Conservation (phyloP, 805 yeast species). For the Kregervanrija delftensis region DNA sequence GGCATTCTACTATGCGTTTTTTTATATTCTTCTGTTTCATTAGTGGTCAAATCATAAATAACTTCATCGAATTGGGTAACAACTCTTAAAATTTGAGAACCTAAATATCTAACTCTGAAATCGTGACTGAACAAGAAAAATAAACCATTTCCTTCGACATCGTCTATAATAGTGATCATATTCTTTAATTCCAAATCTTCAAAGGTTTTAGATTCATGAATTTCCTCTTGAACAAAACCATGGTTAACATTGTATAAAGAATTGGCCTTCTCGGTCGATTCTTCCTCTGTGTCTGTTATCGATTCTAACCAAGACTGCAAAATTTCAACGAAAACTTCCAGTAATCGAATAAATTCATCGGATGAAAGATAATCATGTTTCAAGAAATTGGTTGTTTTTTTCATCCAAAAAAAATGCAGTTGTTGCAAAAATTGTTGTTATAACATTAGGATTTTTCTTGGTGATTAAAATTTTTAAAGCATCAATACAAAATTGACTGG, state of each 20-base stretch:
- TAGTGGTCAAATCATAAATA: slow-evolving; percentile 41
- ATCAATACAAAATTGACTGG: slow-evolving; percentile 55
- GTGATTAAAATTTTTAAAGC: slow-evolving; percentile 64
- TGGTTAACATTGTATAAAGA: slow-evolving; percentile 30
- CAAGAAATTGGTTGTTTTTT: slow-evolving; percentile 48
- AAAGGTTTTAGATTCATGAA: slow-evolving; percentile 37
- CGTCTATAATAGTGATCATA: slow-evolving; percentile 81
- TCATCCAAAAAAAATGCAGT: slow-evolving; percentile 75
- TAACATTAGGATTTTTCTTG: slow-evolving; percentile 58
- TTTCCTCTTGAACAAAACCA: slow-evolving; percentile 30
- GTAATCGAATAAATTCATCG: slow-evolving; percentile 47
- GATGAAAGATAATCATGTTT: slow-evolving; percentile 56
- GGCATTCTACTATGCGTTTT: slow-evolving; percentile 48
- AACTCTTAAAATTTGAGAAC: slow-evolving; percentile 64
- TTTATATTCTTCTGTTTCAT: slow-evolving; percentile 13
- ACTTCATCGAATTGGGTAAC: slow-evolving; percentile 87
- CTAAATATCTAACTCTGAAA: slow-evolving; percentile 63
- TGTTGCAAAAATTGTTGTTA: slow-evolving; percentile 71
- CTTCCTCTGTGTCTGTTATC: slow-evolving; percentile 33
- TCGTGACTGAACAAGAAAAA: slow-evolving; percentile 90
- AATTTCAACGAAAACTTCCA: slow-evolving; percentile 71
- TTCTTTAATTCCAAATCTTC: slow-evolving; percentile 73
- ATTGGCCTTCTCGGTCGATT: slow-evolving; percentile 23
- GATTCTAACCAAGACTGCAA: slow-evolving; percentile 77
- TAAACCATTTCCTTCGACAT: slow-evolving; percentile 91